A percentile compares a stretch with the other conserved stretches of the same genome.
Evolutionary conservation across 495 filamentous ascomycete species (phyloP).

Genomic region (Massariosphaeria phaeospora): DNA sequence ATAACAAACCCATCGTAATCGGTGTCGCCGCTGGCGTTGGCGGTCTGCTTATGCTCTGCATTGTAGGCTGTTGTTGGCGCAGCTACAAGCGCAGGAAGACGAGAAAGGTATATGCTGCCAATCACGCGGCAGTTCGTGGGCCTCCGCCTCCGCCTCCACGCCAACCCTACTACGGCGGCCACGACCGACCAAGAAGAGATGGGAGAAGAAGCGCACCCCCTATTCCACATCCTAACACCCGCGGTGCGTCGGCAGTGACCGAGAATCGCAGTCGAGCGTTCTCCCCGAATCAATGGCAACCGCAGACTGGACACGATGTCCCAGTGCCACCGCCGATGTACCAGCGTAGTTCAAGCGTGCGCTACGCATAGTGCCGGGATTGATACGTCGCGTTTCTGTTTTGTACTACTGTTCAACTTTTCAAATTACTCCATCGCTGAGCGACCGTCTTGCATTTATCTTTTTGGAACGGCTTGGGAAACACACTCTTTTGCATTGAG

Average conservation of each 20-base stretch:
- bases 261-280: background rate
- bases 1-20: conserved; percentile 45
- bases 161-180: too few species aligned
- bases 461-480: background rate
- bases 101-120: conserved; percentile 11
- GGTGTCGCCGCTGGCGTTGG: conserved; percentile 41
- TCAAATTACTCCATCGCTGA: background rate
- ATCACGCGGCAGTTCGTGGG: background rate
- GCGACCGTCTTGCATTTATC: background rate
- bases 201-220: conserved; percentile 3
- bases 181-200: conserved; percentile 5
- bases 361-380: conserved; percentile 10
- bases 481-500: background rate
- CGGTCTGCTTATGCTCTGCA: conserved; percentile 39
- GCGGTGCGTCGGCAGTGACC: conserved; percentile 2
- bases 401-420: background rate
- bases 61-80: conserved; percentile 39
- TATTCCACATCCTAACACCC: conserved; percentile 1
- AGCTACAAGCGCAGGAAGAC: conserved; percentile 30
- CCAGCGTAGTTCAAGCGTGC: conserved; percentile 11
- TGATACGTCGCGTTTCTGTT: background rate
- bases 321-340: conserved; percentile 21
- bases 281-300: background rate
- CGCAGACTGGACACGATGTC: background rate
- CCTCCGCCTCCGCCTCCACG: background rate